Evolutionary conservation across 2,329 filamentous ascomycete genomes (phyloP).

Genomic region (Colletotrichum tabaci): DNA sequence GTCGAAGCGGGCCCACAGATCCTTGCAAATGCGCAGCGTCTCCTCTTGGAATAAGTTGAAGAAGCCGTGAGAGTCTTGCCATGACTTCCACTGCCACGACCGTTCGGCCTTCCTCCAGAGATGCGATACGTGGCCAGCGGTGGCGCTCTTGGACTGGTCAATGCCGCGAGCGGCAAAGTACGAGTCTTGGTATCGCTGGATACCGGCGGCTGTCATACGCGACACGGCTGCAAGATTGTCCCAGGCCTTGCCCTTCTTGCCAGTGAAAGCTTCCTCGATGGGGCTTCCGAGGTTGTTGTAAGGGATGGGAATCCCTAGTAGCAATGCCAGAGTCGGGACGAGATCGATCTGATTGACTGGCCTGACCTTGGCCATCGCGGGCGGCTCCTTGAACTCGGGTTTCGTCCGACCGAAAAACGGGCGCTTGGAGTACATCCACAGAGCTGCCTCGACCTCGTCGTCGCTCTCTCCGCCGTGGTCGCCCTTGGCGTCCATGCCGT

Average conservation of each 20-base stretch:
- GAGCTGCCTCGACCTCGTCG: constrained; percentile 91
- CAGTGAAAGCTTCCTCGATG: constrained; percentile 93
- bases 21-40: constrained; percentile 84
- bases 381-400: constrained; percentile 70
- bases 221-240: constrained; percentile 83
- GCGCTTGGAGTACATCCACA: constrained; percentile 98
- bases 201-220: constrained; percentile 85
- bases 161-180: constrained; percentile 83
- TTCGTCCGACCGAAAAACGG: constrained; percentile 85
- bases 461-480: constrained; percentile 99
- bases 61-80: constrained; percentile 65
- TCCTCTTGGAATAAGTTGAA: constrained; percentile 83
- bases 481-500: constrained; percentile 97
- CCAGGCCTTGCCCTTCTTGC: constrained; percentile 78
- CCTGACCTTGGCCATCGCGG: constrained; percentile 81
- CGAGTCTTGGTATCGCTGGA: constrained; percentile 88
- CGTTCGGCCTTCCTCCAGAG: constrained; percentile 66
- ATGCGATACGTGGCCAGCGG: constrained; percentile 50
- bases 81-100: constrained; percentile 56
- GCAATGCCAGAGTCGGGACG: constrained; percentile 89
- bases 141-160: constrained; percentile 69
- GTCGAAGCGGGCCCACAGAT: constrained; percentile 93
- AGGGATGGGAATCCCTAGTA: constrained; percentile 92
- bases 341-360: constrained; percentile 91
- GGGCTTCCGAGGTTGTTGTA: constrained; percentile 96